phyloP scores from a whole-genome alignment of 805 yeast species.

The Sugiyamaella valdiviana region DNA sequence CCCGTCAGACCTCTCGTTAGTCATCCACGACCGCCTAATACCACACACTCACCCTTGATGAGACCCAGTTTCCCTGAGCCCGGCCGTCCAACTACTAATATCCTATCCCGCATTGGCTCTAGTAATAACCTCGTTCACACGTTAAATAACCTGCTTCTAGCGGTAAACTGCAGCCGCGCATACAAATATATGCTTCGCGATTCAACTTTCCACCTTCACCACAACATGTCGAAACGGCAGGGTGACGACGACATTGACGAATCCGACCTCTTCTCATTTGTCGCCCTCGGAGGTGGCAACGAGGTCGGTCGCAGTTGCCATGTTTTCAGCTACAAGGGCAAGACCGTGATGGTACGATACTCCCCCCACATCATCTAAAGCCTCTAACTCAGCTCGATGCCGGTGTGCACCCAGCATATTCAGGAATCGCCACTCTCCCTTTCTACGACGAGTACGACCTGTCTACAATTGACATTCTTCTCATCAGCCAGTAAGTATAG shows the following conservation, averaged over 20 bases:
- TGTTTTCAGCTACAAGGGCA: constrained; percentile 83
- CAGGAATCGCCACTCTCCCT: constrained; percentile 87
- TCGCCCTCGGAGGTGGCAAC: constrained; percentile 95
- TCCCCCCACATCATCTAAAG: too few relatives aligned
- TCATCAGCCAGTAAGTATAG: constrained; percentile 64
- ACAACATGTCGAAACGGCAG: constrained; percentile 22
- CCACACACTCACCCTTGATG: constrained; percentile 21
- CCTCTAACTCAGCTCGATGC: constrained; percentile 58
- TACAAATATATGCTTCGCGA: too few relatives aligned
- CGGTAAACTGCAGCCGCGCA: too few relatives aligned
- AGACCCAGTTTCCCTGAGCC: constrained; percentile 31
- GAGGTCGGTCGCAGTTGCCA: constrained; percentile 98
- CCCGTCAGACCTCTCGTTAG: constrained; percentile 25
- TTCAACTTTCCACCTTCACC: not conserved
- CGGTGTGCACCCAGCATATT: constrained; percentile 93
- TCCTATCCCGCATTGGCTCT: constrained; percentile 14
- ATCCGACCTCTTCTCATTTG: constrained; percentile 52
- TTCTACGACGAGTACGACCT: constrained; percentile 93
- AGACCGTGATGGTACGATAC: constrained; percentile 74
- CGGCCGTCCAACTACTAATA: constrained; percentile 32
- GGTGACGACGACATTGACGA: constrained; percentile 22
- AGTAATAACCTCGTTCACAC: too few relatives aligned
- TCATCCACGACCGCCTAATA: not conserved
- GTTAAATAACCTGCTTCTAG: too few relatives aligned
- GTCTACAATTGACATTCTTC: constrained; percentile 73